Evolutionary conservation across 1,139 yeast species (phyloP).

Genomic region (Hyphopichia burtonii): DNA sequence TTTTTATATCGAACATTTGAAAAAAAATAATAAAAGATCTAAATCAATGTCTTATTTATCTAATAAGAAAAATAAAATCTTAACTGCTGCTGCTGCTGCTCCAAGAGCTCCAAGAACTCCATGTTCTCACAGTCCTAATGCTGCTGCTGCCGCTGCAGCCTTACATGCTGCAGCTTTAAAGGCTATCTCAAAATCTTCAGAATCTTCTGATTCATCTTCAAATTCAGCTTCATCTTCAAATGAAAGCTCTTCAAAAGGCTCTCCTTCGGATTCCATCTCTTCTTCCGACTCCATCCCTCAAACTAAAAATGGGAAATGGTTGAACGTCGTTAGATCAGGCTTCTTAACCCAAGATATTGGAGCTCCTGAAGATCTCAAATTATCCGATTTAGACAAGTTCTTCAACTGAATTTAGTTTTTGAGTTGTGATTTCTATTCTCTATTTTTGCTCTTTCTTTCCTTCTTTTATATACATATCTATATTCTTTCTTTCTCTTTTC

Average conservation of each 20-base stretch:
- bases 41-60: slow-evolving; percentile 60
- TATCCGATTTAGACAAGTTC: slow-evolving; percentile 70
- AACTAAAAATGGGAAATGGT: slow-evolving; percentile 49
- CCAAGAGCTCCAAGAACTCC: slow-evolving; percentile 71
- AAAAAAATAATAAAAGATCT: slow-evolving; percentile 54
- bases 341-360: slow-evolving; percentile 73
- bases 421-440: neutral
- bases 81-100: slow-evolving; percentile 83
- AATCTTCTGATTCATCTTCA: slow-evolving; percentile 4
- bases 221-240: slow-evolving; percentile 21
- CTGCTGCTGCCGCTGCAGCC: slow-evolving; percentile 74
- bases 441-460: neutral
- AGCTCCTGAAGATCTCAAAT: slow-evolving; percentile 71
- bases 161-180: slow-evolving; percentile 69
- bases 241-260: slow-evolving; percentile 16
- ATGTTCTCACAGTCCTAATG: slow-evolving; percentile 55
- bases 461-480: too few species aligned
- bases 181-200: slow-evolving; percentile 36
- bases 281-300: slow-evolving; percentile 8
- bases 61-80: slow-evolving; percentile 49
- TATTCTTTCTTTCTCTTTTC: neutral
- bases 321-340: slow-evolving; percentile 69
- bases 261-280: slow-evolving; percentile 7
- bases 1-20: slow-evolving; percentile 25
- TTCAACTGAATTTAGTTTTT: slow-evolving; percentile 29